A percentile compares a stretch with the other conserved stretches of the same genome.
Conservation (phyloP, 2,329 filamentous ascomycete species). For the Neocucurbitaria cava region DNA sequence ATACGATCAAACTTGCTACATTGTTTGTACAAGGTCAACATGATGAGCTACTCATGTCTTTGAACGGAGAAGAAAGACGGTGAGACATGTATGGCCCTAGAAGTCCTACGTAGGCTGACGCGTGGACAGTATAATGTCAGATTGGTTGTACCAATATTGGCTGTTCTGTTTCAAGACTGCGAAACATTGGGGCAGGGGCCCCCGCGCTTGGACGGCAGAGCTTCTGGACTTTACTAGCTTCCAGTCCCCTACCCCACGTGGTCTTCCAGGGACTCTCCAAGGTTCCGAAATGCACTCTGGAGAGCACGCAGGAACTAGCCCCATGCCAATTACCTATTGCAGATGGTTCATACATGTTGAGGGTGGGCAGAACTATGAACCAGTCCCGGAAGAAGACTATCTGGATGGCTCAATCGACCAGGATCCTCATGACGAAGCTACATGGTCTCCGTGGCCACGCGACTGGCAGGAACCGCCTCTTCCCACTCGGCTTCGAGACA, state of each 20-base stretch:
- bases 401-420: not conserved
- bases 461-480: constrained; percentile 10
- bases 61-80: constrained; percentile 32
- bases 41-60: constrained; percentile 28
- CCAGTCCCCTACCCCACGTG: not conserved
- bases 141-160: constrained; percentile 48
- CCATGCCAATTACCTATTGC: constrained; percentile 16
- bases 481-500: constrained; percentile 9
- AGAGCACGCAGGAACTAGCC: not conserved
- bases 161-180: constrained; percentile 31
- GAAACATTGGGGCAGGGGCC: constrained; percentile 22
- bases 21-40: constrained; percentile 36
- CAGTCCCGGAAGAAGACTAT: not conserved
- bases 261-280: constrained; percentile 10
- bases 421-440: constrained; percentile 16
- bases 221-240: constrained; percentile 15
- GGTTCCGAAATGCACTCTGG: not conserved
- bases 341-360: constrained; percentile 24
- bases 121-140: constrained; percentile 16
- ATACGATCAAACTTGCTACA: constrained; percentile 28
- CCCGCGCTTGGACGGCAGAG: constrained; percentile 29
- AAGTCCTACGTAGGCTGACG: constrained; percentile 2
- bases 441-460: constrained; percentile 15
- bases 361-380: not conserved
- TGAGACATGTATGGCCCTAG: constrained; percentile 8